Base-by-base conservation (phyloP, 2,329 filamentous ascomycete species). In the Pseudogymnoascus sp. region DNA sequence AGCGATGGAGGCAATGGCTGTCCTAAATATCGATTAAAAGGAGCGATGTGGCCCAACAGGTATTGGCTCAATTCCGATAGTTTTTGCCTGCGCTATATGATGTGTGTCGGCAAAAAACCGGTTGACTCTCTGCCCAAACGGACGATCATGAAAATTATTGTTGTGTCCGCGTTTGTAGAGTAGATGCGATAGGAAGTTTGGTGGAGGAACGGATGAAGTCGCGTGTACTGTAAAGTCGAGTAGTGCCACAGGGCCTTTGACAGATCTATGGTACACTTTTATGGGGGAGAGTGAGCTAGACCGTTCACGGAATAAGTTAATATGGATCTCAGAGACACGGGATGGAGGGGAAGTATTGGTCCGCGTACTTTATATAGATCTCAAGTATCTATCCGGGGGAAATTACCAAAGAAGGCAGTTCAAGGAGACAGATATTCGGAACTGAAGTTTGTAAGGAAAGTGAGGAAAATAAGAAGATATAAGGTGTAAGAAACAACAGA, bases 101-200 rank as follows among this genome's bases (percentile, higher is more conserved):
- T 55, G 25, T 55, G 49, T 55, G 49, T 55, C 49, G 49, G 49
- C 49, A 55, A 55, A 4, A 33, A 55, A 55, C 49, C 49, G 28
- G 25, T 33, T 21, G 25, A 55, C n/a, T 28, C 28, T 55, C 49
- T 55, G 49, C 49, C 49, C 28, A 55, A 55, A 55, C 16, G 49
- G 49, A 55, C 49, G 49, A 55, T 55, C 28, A 55, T 55, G 28
- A 55, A 55, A 55, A 21, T 55, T 33, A 21, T 55, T 4, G 49
- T 55, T 33, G 49, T 55, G 49, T 21, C 49, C 33, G 28, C 49
- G 49, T 55, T 33, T 55, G 28, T 23, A 33, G n/a, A 33, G 49
- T 12, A 33, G 49, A 55, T 55, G 28, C n/a, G 28, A 33, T 55
- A 33, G n/a, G 25, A 55, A 33, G 23, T 18, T 21, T 33, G 28